phyloP scores from a whole-genome alignment of 768 basidiomycete genomes.

The Xerocomellus amylosporus region DNA sequence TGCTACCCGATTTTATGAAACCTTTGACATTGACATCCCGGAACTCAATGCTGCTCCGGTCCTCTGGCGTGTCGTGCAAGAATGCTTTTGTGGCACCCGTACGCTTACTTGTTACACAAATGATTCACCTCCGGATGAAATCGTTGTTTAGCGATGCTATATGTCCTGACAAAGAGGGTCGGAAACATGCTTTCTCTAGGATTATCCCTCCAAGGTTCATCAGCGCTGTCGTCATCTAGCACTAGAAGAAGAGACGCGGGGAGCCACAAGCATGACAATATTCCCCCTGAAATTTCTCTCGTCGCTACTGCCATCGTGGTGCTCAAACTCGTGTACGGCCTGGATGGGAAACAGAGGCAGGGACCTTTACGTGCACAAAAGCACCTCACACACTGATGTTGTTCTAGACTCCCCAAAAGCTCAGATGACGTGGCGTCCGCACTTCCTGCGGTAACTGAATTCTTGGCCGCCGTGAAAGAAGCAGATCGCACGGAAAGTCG shows the following conservation, averaged over 20 bases:
- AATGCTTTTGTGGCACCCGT: constrained; percentile 73
- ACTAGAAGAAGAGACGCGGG: constrained; percentile 39
- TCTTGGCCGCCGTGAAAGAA: constrained; percentile 41
- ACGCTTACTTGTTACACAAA: constrained; percentile 33
- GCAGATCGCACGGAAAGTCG: constrained; percentile 35
- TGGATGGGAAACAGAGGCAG: constrained; percentile 67
- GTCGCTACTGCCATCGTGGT: constrained; percentile 60
- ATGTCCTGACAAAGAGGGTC: constrained; percentile 60
- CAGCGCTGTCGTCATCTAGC: constrained; percentile 43
- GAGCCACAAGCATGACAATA: constrained; percentile 57
- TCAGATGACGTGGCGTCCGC: constrained; percentile 57
- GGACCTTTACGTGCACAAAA: constrained; percentile 9
- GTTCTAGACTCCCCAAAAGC: constrained; percentile 42
- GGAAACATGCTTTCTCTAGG: constrained; percentile 54
- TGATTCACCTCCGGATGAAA: not conserved
- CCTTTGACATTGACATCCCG: constrained; percentile 62
- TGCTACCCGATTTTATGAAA: constrained; percentile 50
- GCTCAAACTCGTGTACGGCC: constrained; percentile 82
- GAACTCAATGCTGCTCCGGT: constrained; percentile 74
- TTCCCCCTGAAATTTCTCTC: constrained; percentile 66
- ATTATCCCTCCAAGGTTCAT: constrained; percentile 55
- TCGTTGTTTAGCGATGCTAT: constrained; percentile 49
- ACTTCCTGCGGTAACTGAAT: constrained; percentile 51
- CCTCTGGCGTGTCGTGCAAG: constrained; percentile 68
- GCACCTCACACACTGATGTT: constrained; percentile 10